Base-by-base conservation (phyloP, 768 basidiomycete genomes). In the Tricholomella constricta region DNA sequence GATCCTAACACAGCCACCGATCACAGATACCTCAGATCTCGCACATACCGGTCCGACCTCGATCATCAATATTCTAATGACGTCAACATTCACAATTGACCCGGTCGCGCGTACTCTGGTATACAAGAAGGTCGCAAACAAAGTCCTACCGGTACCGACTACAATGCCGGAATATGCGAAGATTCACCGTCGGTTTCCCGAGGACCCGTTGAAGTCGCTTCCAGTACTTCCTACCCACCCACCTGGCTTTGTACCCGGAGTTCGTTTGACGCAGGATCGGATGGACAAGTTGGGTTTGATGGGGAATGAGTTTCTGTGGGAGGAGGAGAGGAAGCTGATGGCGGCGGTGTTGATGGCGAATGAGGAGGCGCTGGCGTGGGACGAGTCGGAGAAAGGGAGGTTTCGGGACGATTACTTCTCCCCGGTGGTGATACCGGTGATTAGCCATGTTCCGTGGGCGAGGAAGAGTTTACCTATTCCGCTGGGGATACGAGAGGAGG, bases 381-480 rank as follows among this genome's bases (percentile, higher is more conserved):
- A 67, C 8, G 66, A 69, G 19, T 35, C 48, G 0, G 44, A 45
- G 44, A 29, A 34, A 41, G 68, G 66, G 25, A 63, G 51, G 20
- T 68, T 69, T 35, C 52, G 44, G 2, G 51, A 56, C 2, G 62
- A 66, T 6, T 67, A 62, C 37, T 66, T n/a, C n/a, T n/a, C n/a
- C n/a, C n/a, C n/a, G n/a, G n/a, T n/a, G n/a, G n/a, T n/a, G n/a
- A n/a, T n/a, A 67, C 66, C 65, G 2, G 64, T 64, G 2, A 56
- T 73, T 0, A 59, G 62, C 37, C 72, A 73, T 43, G 38, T 63
- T 15, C 72, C 72, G 1, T 73, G 71, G 69, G 57, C 51, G 0
- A 36, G 59, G 9, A 48, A 51, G n/a, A 69, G 67, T 41, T 62
- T 70, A 4, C 72, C 67, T 0, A 72, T 73, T 8, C 69, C 70